These are phyloP conservation scores for Solanum pennellii DNA, from an alignment of 257 asterid species.

Conservation along the genomic window DNA sequence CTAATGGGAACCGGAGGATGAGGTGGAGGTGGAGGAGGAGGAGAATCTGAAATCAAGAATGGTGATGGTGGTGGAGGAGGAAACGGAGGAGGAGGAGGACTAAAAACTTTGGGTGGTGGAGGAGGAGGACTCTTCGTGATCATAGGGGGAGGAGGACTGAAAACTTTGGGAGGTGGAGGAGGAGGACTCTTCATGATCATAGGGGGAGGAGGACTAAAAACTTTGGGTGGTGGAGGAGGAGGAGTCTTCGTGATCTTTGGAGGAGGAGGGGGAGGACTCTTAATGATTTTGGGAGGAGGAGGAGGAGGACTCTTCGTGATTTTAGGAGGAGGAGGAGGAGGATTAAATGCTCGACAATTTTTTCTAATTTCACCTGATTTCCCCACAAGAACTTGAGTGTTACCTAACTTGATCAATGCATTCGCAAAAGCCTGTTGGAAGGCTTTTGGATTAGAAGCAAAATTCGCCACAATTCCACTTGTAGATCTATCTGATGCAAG, in stretches of 20 bases:
- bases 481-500: constrained; percentile 35
- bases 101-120: no score
- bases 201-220: background rate
- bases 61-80: background rate
- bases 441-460: constrained; percentile 3
- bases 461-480: background rate
- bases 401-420: constrained; percentile 24
- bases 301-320: background rate
- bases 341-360: constrained; percentile 15
- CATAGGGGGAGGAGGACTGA: no score
- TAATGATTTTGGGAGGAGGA: background rate
- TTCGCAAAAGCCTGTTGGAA: constrained; percentile 3
- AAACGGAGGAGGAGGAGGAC: background rate
- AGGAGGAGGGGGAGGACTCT: background rate
- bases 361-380: constrained; percentile 18
- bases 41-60: background rate
- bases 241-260: background rate
- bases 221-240: background rate
- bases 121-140: no score
- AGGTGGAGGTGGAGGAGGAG: background rate
- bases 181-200: background rate
- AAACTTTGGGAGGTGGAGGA: no score
- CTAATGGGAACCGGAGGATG: background rate
- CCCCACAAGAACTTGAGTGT: constrained; percentile 13
- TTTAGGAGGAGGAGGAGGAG: background rate